Conservation (phyloP, 768 basidiomycete species). For the Pilatotrama ljubarskyi region DNA sequence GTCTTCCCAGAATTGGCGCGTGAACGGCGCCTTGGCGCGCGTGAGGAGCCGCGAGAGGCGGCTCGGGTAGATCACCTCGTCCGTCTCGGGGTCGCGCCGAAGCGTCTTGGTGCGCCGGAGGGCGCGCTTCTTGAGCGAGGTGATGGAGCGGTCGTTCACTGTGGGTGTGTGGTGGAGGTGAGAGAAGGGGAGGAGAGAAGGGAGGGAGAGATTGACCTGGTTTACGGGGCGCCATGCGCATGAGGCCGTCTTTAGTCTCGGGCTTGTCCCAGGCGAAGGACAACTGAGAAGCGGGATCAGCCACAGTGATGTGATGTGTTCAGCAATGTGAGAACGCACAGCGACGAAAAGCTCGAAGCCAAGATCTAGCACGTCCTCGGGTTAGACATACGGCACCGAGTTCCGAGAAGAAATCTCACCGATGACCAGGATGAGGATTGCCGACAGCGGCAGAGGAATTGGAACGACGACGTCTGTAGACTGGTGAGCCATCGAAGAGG, state of each 20-base stretch:
- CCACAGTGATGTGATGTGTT: too few relatives aligned
- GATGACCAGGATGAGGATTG: constrained; percentile 70
- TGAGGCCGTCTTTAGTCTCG: constrained; percentile 62
- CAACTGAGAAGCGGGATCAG: constrained; percentile 36
- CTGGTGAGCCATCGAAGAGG: neutral
- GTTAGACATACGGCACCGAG: neutral
- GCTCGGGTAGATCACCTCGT: constrained; percentile 44
- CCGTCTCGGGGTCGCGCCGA: constrained; percentile 52
- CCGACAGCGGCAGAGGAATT: constrained; percentile 63
- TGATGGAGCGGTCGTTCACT: constrained; percentile 60
- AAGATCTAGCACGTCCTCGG: constrained; percentile 49
- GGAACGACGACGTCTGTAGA: constrained; percentile 63
- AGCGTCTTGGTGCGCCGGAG: constrained; percentile 57
- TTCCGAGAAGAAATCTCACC: constrained; percentile 38
- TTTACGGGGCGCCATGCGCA: constrained; percentile 67
- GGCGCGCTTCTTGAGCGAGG: constrained; percentile 54
- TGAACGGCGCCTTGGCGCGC: constrained; percentile 54
- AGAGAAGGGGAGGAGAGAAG: neutral
- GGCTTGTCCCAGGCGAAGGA: constrained; percentile 76
- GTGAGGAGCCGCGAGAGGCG: constrained; percentile 38
- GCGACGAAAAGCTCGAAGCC: constrained; percentile 70
- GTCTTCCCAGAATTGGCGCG: constrained; percentile 60
- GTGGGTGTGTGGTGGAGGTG: neutral
- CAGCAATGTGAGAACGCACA: constrained; percentile 38
- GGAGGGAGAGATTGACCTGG: constrained; percentile 44